A percentile compares a stretch with the other conserved stretches of the same genome.
Conservation (phyloP, 2,329 filamentous ascomycete genomes). For the Myriangium duriaei region DNA sequence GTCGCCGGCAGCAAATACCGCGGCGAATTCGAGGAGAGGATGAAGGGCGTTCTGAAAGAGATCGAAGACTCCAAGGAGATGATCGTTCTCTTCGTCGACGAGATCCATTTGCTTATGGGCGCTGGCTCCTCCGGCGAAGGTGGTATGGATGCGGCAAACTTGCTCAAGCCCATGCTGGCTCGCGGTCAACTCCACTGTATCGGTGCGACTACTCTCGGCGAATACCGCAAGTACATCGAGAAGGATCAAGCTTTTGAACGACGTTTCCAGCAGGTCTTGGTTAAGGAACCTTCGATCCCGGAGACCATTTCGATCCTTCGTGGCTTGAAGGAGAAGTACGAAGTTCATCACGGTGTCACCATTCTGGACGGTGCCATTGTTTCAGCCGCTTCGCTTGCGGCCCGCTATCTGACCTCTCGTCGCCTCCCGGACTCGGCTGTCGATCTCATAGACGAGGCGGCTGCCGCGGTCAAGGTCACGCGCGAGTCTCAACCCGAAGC, state of each 20-base stretch:
- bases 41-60: conserved; percentile 98
- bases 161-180: conserved; percentile 96
- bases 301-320: conserved; percentile 98
- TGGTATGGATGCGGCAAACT: conserved; percentile 96
- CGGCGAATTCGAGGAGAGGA: conserved; percentile 96
- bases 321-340: conserved; percentile 94
- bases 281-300: conserved; percentile 78
- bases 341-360: conserved; percentile 94
- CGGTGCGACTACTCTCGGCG: conserved; percentile 83
- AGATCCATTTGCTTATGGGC: conserved; percentile 97
- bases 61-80: conserved; percentile 90
- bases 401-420: conserved; percentile 81
- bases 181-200: conserved; percentile 96
- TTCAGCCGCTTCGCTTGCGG: conserved; percentile 76
- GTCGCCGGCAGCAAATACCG: conserved; percentile 97
- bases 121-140: conserved; percentile 89
- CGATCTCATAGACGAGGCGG: conserved; percentile 90
- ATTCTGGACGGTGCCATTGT: conserved; percentile 93
- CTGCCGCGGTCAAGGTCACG: conserved; percentile 88
- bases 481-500: conserved; percentile 93
- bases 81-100: conserved; percentile 96
- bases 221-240: conserved; percentile 98
- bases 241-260: conserved; percentile 97
- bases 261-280: conserved; percentile 94
- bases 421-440: conserved; percentile 93